phyloP scores from a whole-genome alignment of 2,329 filamentous ascomycete genomes.

The Aureobasidium mangrovei region DNA sequence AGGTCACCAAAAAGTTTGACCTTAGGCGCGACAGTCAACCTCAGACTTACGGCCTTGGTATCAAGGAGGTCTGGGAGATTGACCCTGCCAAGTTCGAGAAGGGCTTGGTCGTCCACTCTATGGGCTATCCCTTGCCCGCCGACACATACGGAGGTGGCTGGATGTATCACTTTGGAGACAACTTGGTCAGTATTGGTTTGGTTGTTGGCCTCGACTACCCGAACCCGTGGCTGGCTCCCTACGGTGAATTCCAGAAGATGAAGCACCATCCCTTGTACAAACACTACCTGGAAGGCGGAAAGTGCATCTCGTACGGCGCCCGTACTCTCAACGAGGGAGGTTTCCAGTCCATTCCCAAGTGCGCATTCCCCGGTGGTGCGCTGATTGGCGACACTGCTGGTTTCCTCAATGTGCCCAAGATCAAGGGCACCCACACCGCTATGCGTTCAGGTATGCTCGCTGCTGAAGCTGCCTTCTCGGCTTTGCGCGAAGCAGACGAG shows the following conservation, averaged over 20 bases:
- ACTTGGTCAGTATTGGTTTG: constrained; percentile 83
- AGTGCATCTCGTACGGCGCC: constrained; percentile 94
- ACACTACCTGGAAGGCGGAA: constrained; percentile 82
- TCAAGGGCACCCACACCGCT: constrained; percentile 95
- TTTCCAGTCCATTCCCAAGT: constrained; percentile 95
- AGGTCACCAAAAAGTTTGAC: constrained; percentile 90
- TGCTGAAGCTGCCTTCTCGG: constrained; percentile 78
- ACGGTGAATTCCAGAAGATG: constrained; percentile 95
- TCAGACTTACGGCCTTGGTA: constrained; percentile 87
- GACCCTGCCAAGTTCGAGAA: constrained; percentile 85
- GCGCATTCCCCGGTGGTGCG: constrained; percentile 90
- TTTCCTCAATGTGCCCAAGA: constrained; percentile 95
- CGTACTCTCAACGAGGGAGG: constrained; percentile 88
- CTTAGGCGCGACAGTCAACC: constrained; percentile 79
- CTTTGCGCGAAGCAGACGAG: constrained; percentile 48
- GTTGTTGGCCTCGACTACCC: constrained; percentile 92
- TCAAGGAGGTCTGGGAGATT: constrained; percentile 98
- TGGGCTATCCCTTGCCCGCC: constrained; percentile 82
- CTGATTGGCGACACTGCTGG: constrained; percentile 94
- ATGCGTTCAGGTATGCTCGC: constrained; percentile 98
- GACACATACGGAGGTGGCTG: constrained; percentile 96
- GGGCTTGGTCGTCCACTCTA: constrained; percentile 76
- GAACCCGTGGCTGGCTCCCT: constrained; percentile 94
- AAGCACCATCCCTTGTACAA: constrained; percentile 94
- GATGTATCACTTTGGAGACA: constrained; percentile 99